A percentile compares a stretch with the other conserved stretches of the same genome.
Conservation (phyloP, 352 stramenopile species). For the Elongisporangium prolatum region DNA sequence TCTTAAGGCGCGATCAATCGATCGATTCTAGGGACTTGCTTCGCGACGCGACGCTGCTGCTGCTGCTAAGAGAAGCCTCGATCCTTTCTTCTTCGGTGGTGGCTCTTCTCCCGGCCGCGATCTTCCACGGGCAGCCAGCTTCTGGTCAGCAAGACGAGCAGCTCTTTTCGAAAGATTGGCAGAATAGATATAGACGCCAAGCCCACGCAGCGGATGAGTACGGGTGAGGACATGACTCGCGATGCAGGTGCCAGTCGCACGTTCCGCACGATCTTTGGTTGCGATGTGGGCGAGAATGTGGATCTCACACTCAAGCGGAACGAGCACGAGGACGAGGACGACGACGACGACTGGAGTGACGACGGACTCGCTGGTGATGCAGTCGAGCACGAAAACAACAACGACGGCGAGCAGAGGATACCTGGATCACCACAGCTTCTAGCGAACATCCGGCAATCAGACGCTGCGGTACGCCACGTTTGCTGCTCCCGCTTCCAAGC, state of each 20-base stretch:
- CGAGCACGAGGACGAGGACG: slow-evolving; percentile 25
- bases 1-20: neutral
- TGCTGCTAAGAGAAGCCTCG: neutral
- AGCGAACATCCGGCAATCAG: neutral
- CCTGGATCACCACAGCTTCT: neutral
- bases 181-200: neutral
- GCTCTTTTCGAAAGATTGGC: slow-evolving; percentile 2
- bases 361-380: slow-evolving; percentile 16
- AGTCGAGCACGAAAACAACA: slow-evolving; percentile 10
- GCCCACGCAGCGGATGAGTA: slow-evolving; percentile 18
- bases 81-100: neutral
- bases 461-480: neutral
- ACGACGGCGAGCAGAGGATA: slow-evolving; percentile 1
- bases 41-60: neutral
- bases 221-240: slow-evolving; percentile 33
- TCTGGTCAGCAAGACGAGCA: neutral
- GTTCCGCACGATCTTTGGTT: slow-evolving; percentile 68
- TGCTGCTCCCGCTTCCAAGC: neutral
- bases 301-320: neutral
- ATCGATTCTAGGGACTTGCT: neutral
- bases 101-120: neutral
- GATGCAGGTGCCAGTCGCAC: slow-evolving; percentile 52
- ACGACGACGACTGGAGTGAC: slow-evolving; percentile 53
- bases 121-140: neutral
- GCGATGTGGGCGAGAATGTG: neutral